Conservation (phyloP, 345 rosid species). For the Pseudoturritis turrita region DNA sequence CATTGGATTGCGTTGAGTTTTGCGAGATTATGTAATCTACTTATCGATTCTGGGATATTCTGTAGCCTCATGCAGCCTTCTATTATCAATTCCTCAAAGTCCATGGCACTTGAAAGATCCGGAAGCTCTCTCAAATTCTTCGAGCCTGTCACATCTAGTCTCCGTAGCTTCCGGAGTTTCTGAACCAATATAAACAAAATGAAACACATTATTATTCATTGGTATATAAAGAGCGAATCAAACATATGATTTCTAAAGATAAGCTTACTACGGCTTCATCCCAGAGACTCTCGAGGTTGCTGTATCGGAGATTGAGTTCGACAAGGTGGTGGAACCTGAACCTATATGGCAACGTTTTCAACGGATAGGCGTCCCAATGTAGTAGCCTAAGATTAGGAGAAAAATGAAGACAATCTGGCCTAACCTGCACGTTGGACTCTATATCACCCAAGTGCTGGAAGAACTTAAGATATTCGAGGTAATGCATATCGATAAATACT, state of each 20-base stretch:
- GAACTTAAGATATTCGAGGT: not conserved
- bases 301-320: not conserved
- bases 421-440: not conserved
- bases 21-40: not conserved
- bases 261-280: not conserved
- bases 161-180: not conserved
- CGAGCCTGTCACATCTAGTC: slow-evolving; percentile 10
- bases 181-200: not conserved
- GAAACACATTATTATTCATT: not conserved
- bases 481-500: not conserved
- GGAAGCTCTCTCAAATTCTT: not conserved
- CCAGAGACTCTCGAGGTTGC: not conserved
- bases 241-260: not conserved
- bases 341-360: not conserved
- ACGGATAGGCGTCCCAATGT: slow-evolving; percentile 16
- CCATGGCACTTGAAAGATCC: not conserved
- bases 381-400: not conserved
- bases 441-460: not conserved
- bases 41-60: not conserved
- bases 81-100: not conserved
- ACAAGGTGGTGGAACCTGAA: not conserved
- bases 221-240: not conserved
- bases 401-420: not conserved
- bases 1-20: not conserved
- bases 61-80: not conserved